phyloP scores from a whole-genome alignment of 768 basidiomycete species.

The Lentinula sp. region DNA sequence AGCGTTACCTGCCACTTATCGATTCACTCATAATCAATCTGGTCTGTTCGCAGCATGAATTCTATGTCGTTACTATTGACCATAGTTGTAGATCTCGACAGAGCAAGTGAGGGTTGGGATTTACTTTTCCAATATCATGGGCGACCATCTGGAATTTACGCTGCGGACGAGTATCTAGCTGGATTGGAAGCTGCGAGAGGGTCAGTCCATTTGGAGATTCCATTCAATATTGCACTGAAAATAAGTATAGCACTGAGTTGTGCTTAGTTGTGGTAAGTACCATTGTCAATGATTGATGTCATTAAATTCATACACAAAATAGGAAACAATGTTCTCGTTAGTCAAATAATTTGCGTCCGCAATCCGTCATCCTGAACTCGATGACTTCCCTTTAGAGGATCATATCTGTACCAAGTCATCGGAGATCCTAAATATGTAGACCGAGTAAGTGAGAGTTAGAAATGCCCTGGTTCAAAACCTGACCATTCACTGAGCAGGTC shows the following conservation, averaged over 20 bases:
- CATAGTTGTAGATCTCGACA: constrained; percentile 34
- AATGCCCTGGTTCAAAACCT: neutral
- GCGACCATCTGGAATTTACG: constrained; percentile 48
- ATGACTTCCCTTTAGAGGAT: constrained; percentile 28
- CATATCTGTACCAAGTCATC: constrained; percentile 50
- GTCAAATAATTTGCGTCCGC: constrained; percentile 11
- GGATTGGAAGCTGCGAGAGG: constrained; percentile 50
- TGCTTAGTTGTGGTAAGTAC: constrained; percentile 45
- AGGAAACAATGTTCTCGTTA: constrained; percentile 60
- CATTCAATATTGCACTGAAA: neutral
- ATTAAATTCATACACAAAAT: neutral
- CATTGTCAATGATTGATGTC: neutral
- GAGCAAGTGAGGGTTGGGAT: constrained; percentile 48
- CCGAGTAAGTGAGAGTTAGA: constrained; percentile 21
- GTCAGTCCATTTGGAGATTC: constrained; percentile 17
- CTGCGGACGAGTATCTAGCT: constrained; percentile 52
- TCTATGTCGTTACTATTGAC: neutral
- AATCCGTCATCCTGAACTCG: neutral
- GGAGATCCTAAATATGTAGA: constrained; percentile 48
- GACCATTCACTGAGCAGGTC: constrained; percentile 16
- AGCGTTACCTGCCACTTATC: constrained; percentile 45
- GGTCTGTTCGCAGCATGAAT: constrained; percentile 22
- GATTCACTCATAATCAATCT: constrained; percentile 53
- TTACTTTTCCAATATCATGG: constrained; percentile 54
- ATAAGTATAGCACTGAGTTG: constrained; percentile 37